Percentiles rank a stretch among this genome's conserved stretches.
Conservation (phyloP, 495 filamentous ascomycete species). For the Penicillium ochrochloron region DNA sequence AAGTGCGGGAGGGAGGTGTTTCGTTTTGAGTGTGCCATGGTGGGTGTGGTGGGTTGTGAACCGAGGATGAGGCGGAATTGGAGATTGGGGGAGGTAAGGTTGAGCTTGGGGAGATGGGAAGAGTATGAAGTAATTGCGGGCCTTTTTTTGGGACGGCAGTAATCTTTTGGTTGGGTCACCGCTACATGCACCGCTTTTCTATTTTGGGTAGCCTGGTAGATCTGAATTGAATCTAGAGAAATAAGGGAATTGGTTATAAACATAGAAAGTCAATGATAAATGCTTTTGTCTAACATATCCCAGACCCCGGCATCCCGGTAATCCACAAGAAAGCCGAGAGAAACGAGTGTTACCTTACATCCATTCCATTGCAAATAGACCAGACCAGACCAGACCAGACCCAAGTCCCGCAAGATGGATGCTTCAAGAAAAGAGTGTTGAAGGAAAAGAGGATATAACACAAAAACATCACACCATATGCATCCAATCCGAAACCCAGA, state of each 20-base stretch:
- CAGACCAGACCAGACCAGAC: background rate
- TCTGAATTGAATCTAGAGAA: background rate
- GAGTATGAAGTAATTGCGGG: slow-evolving; percentile 4
- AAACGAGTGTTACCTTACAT: slow-evolving; percentile 2
- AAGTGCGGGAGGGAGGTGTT: slow-evolving; percentile 97
- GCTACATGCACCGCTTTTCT: background rate
- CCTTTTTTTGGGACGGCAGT: background rate
- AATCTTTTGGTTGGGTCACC: background rate
- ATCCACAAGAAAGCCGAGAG: background rate
- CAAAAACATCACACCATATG: slow-evolving; percentile 14
- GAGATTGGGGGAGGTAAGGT: background rate
- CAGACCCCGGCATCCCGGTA: background rate
- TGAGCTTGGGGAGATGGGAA: too few relatives aligned
- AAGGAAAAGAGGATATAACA: background rate
- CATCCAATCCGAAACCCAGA: slow-evolving; percentile 10
- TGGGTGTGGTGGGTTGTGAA: background rate
- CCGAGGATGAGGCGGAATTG: background rate
- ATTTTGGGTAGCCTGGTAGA: background rate
- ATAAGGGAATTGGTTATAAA: background rate
- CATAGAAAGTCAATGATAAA: slow-evolving; percentile 9
- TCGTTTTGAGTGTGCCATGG: slow-evolving; percentile 68
- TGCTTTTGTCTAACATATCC: slow-evolving; percentile 15
- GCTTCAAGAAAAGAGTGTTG: background rate
- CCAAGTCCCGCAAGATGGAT: background rate
- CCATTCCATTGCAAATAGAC: background rate